These are phyloP conservation scores for Auriscalpium vulgare DNA, from an alignment of 768 basidiomycete species.

Conservation along the genomic window DNA sequence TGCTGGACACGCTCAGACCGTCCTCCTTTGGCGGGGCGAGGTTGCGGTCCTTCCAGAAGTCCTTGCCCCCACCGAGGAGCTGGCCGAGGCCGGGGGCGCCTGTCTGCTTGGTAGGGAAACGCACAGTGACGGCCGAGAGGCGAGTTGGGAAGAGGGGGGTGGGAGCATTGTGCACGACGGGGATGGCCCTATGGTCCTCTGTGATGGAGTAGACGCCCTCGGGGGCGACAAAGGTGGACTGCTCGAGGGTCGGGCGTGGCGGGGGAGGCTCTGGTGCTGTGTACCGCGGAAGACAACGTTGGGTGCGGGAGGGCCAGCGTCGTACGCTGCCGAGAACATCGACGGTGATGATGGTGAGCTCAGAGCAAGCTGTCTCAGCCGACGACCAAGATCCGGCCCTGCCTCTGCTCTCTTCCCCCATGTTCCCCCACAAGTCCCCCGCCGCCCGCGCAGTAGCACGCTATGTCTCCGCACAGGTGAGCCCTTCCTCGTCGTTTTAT, in stretches of 20 bases:
- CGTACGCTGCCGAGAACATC: conserved; percentile 9
- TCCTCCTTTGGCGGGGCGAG: conserved; percentile 29
- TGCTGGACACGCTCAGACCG: conserved; percentile 73
- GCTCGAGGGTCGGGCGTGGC: conserved; percentile 46
- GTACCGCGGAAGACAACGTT: neutral
- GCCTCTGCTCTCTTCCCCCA: conserved; percentile 11
- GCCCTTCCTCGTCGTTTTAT: neutral
- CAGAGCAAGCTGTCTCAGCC: conserved; percentile 9
- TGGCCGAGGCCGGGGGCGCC: conserved; percentile 58
- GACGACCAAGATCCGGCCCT: neutral
- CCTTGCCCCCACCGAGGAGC: conserved; percentile 60
- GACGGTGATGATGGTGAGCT: conserved; percentile 15
- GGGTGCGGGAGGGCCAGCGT: conserved; percentile 1
- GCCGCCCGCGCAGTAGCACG: conserved; percentile 13
- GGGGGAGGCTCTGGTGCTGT: conserved; percentile 11
- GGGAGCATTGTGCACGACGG: conserved; percentile 30
- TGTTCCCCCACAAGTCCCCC: conserved; percentile 14
- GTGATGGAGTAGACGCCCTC: conserved; percentile 87
- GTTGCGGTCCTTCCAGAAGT: conserved; percentile 48
- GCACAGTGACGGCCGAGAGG: conserved; percentile 53
- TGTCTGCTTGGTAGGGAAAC: conserved; percentile 51
- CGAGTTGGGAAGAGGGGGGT: conserved; percentile 45
- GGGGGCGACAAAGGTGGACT: conserved; percentile 76
- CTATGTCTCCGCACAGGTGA: conserved; percentile 8
- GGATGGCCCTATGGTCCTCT: conserved; percentile 71